Conservation (phyloP, 2,329 filamentous ascomycete species). For the Periconia digitata region DNA sequence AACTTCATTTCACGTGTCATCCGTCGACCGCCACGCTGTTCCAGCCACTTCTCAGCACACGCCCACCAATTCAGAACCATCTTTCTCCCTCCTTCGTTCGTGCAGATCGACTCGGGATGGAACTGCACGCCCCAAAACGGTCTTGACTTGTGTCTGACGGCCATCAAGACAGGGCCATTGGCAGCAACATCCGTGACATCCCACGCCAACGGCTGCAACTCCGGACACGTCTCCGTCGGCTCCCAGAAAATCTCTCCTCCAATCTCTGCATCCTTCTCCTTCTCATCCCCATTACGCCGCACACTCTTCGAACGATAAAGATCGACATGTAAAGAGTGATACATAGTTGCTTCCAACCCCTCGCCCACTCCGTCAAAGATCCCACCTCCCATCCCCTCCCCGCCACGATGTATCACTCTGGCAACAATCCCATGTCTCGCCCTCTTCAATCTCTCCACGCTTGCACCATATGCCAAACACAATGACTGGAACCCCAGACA, state of each 20-base stretch:
- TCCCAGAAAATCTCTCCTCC: slow-evolving; percentile 25
- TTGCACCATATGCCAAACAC: slow-evolving; percentile 64
- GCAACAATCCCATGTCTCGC: slow-evolving; percentile 80
- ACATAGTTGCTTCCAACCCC: slow-evolving; percentile 68
- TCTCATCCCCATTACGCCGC: too few relatives aligned
- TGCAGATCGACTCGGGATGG: slow-evolving; percentile 83
- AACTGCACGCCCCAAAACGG: slow-evolving; percentile 85
- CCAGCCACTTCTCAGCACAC: slow-evolving; percentile 58
- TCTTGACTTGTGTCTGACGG: slow-evolving; percentile 61
- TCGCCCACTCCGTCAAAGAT: slow-evolving; percentile 63
- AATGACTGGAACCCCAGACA: slow-evolving; percentile 85
- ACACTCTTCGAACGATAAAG: too few relatives aligned
- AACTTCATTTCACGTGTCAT: not conserved
- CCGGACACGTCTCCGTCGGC: slow-evolving; percentile 20
- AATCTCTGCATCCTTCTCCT: slow-evolving; percentile 14
- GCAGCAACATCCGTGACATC: slow-evolving; percentile 35
- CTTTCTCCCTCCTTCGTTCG: slow-evolving; percentile 61
- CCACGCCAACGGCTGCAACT: slow-evolving; percentile 44
- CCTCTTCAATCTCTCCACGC: slow-evolving; percentile 62
- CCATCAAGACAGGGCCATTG: slow-evolving; percentile 67
- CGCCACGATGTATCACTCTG: slow-evolving; percentile 58
- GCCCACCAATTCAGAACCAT: slow-evolving; percentile 74
- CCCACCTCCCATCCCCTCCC: too few relatives aligned
- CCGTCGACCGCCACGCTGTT: not conserved
- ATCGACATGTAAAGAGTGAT: slow-evolving; percentile 61